Evolutionary conservation across 1,139 yeast genomes (phyloP), one percentile per base, ranked within the genome.

Genomic region (Zygosaccharomyces sapae): DNA sequence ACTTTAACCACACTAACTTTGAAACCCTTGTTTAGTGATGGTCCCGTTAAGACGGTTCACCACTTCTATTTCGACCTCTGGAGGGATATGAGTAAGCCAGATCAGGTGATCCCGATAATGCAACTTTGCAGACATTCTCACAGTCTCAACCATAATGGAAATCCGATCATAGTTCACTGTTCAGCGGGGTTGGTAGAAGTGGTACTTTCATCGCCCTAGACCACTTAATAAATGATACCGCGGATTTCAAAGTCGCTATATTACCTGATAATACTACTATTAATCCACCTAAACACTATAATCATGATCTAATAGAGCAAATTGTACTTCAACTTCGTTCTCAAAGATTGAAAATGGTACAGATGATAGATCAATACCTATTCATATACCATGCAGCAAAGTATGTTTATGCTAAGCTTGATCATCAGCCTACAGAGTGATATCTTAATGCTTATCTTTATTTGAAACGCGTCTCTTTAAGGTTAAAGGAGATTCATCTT

Each of bases 161-260:
- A 66, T 43, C 76, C 77, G 0, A 56, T 72, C 1, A 55, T 75
- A 3, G 80, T 81, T 0, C 90, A 84, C 61, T 84, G 92, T 53
- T 83, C 90, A 1, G 92, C 92, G 90, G 92, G 0, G 90, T 84
- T 4, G 92, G 92, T 0, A 67, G 92, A 52, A 77, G 88, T 0
- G 92, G 92, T 0, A 83, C 90, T 0, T 83, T 81, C 58, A 81
- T 84, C 40, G 77, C 84, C 0, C 60, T 82, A 48, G 87, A 83
- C 58, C 80, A 81, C 55, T 57, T 81, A 13, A 64, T 76, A 48
- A 72, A 70, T 46, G 65, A 62, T 47, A 62, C 67, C 7, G 40
- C 45, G 6, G 60, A 56, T 43, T 58, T 62, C 33, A 70, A 52
- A 8, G 31, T 41, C 4, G 44, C 34, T 7, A 19, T 35, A n/a